Evolutionary conservation across 805 yeast species (phyloP).

Genomic region (Starmerella geochares): DNA sequence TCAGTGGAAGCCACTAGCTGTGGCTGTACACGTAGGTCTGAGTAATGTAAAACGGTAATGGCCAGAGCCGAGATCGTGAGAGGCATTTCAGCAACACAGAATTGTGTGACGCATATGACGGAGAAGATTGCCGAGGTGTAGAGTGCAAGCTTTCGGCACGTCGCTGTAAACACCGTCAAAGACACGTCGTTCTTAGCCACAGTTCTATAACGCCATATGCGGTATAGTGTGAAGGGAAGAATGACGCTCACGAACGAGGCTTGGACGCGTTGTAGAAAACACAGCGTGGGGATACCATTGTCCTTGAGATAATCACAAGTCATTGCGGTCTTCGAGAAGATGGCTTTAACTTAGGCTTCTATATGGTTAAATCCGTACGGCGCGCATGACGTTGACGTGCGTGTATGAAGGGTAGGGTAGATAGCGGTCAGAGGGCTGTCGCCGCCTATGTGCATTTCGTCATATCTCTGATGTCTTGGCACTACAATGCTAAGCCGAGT

Average conservation of each 20-base stretch:
- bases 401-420: too few relatives aligned
- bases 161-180: not conserved
- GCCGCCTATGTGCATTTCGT: too few relatives aligned
- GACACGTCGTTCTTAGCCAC: too few relatives aligned
- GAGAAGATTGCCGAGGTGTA: not conserved
- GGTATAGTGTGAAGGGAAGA: not conserved
- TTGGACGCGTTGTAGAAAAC: not conserved
- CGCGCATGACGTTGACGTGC: too few relatives aligned
- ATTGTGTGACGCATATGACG: not conserved
- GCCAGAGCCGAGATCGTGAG: not conserved
- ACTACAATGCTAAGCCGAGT: too few relatives aligned
- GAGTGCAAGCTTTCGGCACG: not conserved
- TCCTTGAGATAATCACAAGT: not conserved
- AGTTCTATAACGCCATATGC: not conserved
- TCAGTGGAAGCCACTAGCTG: slow-evolving; percentile 4
- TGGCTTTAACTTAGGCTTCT: too few relatives aligned
- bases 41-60: not conserved
- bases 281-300: not conserved
- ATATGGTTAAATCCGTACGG: too few relatives aligned
- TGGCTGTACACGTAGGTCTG: not conserved
- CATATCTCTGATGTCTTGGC: too few relatives aligned
- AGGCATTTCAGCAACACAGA: not conserved
- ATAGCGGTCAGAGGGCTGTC: too few relatives aligned
- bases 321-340: too few relatives aligned
- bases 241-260: not conserved